Evolutionary conservation across 768 basidiomycete genomes (phyloP), one percentile per base, ranked within the genome.

Genomic region (Amylocystis lapponica): DNA sequence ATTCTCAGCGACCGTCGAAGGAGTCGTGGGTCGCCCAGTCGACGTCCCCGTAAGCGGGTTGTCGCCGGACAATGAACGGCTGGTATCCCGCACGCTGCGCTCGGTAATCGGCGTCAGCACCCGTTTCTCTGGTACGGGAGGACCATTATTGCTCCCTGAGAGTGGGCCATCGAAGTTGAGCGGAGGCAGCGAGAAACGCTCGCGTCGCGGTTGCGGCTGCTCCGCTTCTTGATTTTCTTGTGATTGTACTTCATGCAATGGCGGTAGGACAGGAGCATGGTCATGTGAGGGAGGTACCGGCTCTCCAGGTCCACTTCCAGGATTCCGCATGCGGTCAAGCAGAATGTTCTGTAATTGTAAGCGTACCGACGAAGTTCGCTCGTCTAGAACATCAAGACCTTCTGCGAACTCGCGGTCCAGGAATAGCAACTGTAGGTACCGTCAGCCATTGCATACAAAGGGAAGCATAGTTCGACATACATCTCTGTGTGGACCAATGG

Each of bases 371-470:
- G 87, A 83, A 5, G 87, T 89, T n/a, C 76, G 75, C 50, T 89
- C 85, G 38, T 86, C 79, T 40, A 83, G 70, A 35, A 81, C 83
- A 58, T 92, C 86, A 53, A 88, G 66, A n/a, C 64, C 65, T 60
- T 92, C 83, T 9, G 86, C 90, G 13, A 78, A 63, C 51, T 91
- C 90, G 40, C 91, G 80, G 45, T 92, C 87, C 43, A 96, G 71
- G 71, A 97, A 96, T 17, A 96, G 76, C 40, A 78, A 73, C 88
- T 94, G 52, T 9, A 45, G n/a, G n/a, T 14, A 23, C 16, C 10
- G 14, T 16, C 5, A 23, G 41, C 46, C 31, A 21, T 3, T 13
- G 3, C 14, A 5, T 7, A 13, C 4, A 27, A 32, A 34, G 27
- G 25, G 21, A 35, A 5, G 19, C 13, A 11, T 8, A 33, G 3